A percentile compares a stretch with the other conserved stretches of the same genome.
Conservation (phyloP, 2,329 filamentous ascomycete genomes). For the Chrysoporthe puriensis region DNA sequence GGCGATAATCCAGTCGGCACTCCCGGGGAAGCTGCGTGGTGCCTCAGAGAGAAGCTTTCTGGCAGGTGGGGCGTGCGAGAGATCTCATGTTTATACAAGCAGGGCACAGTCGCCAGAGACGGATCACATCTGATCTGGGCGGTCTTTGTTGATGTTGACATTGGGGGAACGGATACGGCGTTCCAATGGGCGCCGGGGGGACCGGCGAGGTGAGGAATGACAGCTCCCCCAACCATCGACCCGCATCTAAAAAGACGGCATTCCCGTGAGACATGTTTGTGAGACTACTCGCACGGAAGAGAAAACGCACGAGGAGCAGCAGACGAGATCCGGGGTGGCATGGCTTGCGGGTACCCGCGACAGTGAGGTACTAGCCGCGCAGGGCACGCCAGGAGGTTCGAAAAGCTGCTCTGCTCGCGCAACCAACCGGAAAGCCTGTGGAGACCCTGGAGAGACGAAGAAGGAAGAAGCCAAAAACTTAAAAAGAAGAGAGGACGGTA, state of each 20-base stretch:
- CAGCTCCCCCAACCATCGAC: neutral
- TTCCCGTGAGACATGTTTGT: constrained; percentile 21
- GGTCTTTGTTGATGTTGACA: constrained; percentile 15
- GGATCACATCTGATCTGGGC: neutral
- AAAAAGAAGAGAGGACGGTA: neutral
- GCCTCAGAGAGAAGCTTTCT: neutral
- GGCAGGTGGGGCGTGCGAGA: constrained; percentile 14
- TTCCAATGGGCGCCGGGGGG: constrained; percentile 13
- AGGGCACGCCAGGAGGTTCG: neutral
- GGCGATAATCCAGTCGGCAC: constrained; percentile 8
- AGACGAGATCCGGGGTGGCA: neutral
- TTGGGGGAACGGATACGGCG: neutral
- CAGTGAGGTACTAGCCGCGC: neutral
- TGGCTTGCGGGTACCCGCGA: constrained; percentile 9
- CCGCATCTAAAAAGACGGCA: constrained; percentile 13
- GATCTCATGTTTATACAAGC: constrained; percentile 12
- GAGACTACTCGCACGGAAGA: neutral
- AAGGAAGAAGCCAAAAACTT: neutral
- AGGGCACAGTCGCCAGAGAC: neutral
- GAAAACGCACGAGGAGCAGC: neutral
- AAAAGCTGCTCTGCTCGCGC: neutral
- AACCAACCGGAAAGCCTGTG: neutral
- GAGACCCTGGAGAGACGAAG: too few relatives aligned
- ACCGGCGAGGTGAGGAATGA: constrained; percentile 16
- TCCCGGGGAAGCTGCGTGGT: neutral